Base-by-base conservation (phyloP, 2,329 filamentous ascomycete genomes). In the Blumeria graminis region DNA sequence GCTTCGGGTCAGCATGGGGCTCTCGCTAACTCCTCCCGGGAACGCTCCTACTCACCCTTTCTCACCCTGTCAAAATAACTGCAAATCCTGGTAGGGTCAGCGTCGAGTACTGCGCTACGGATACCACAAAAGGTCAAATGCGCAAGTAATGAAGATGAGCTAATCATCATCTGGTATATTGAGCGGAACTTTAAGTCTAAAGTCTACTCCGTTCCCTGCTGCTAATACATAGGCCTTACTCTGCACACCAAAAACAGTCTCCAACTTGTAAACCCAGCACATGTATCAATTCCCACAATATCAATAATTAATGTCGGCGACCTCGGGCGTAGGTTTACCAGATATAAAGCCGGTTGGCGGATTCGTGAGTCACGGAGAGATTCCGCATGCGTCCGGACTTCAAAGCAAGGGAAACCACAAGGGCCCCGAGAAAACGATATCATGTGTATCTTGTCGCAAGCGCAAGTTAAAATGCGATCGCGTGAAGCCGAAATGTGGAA, bases 391-490 rank as follows among this genome's bases (percentile, higher is more conserved):
- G 11, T 18, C 36, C 33, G 52, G 14, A 33, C 14, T 34, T 28
- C 9, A 16, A 18, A 14, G 35, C 18, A 41, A 41, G 14, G 52
- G 52, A 55, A 55, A 14, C 41, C 52, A 55, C 22, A 55, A 55
- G 11, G 52, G 18, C 10, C 46, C 52, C 14, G 64, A 66, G 48
- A 66, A 84, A 69, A 74, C 81, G 61, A 81, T 94, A 68, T 85
- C 88, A 16, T 94, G 88, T 67, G 81, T 92, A 33, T 76, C 86
- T 56, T 94, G 88, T 68, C 77, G 89, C 61, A 82, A 82, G 64
- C 76, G 88, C 62, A 95, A 95, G 70, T 72, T 94, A 62, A 84
- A 84, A 68, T 95, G 89, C 70, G 88, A 95, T 69, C 84, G 88
- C 34, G 73, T 72, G 51, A 84, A 81, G 64, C 88, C 88, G 14